Conservation (phyloP, 2,329 filamentous ascomycete species). For the Sporothrix brasiliensis region DNA sequence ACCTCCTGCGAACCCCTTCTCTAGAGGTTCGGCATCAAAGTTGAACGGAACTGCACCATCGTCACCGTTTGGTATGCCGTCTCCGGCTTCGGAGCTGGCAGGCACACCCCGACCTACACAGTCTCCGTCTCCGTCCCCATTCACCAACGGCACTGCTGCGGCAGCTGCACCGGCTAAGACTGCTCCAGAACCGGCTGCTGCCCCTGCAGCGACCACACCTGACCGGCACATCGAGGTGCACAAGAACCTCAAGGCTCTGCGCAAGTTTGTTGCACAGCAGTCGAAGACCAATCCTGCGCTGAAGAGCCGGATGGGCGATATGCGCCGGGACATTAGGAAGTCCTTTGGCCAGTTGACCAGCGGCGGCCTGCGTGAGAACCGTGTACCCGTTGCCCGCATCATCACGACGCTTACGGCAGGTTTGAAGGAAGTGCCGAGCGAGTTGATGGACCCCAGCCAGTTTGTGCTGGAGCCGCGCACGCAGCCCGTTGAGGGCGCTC, state of each 20-base stretch:
- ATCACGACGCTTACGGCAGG: constrained; percentile 56
- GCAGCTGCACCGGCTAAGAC: not conserved
- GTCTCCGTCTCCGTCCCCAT: not conserved
- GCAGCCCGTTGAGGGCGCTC: constrained; percentile 47
- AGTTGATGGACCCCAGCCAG: constrained; percentile 55
- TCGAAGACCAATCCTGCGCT: constrained; percentile 59
- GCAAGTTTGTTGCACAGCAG: constrained; percentile 52
- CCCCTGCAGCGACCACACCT: constrained; percentile 19
- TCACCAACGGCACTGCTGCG: constrained; percentile 3
- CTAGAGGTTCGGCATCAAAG: not conserved
- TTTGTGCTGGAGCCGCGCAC: constrained; percentile 51
- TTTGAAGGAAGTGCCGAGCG: constrained; percentile 53
- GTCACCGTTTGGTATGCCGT: constrained; percentile 2
- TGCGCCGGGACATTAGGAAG: constrained; percentile 71
- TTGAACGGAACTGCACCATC: constrained; percentile 2
- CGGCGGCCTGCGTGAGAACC: constrained; percentile 48
- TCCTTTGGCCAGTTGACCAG: constrained; percentile 73
- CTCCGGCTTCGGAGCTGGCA: not conserved
- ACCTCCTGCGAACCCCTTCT: constrained; percentile 10
- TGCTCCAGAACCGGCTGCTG: constrained; percentile 18
- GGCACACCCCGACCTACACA: not conserved
- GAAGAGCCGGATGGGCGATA: constrained; percentile 69
- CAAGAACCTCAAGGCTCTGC: constrained; percentile 64
- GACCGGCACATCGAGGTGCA: constrained; percentile 64
- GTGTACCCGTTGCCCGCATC: constrained; percentile 56